A percentile compares a stretch with the other conserved stretches of the same genome.
phyloP scores from a whole-genome alignment of 352 stramenopile species.

The Globisporangium canariense region DNA sequence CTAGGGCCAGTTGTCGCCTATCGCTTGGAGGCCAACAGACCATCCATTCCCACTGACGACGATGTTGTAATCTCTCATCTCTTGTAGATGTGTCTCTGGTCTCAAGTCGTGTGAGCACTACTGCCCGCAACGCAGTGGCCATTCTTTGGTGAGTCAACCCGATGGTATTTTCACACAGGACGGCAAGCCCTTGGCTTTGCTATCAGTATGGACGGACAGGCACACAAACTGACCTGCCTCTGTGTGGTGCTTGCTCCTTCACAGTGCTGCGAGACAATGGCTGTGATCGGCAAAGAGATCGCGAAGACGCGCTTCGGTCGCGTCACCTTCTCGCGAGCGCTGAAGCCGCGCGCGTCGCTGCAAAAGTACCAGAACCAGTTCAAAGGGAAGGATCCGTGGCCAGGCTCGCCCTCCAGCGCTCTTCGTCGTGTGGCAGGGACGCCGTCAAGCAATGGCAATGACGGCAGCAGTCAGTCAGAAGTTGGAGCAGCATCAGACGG shows the following conservation, averaged over 20 bases:
- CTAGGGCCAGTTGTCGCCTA: neutral
- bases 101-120: conserved; percentile 48
- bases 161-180: neutral
- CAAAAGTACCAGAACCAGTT: conserved; percentile 69
- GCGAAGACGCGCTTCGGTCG: conserved; percentile 58
- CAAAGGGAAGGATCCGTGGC: conserved; percentile 54
- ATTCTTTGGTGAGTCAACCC: conserved; percentile 50
- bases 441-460: neutral
- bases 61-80: neutral
- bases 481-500: neutral
- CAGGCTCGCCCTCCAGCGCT: conserved; percentile 38
- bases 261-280: conserved; percentile 72
- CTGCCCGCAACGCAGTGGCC: conserved; percentile 59
- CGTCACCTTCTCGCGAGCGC: conserved; percentile 56
- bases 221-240: neutral
- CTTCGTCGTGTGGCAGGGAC: neutral
- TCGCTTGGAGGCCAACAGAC: neutral
- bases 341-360: conserved; percentile 61
- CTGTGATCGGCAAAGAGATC: conserved; percentile 48
- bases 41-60: neutral
- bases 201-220: neutral
- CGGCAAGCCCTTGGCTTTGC: neutral
- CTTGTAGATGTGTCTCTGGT: conserved; percentile 47
- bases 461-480: neutral
- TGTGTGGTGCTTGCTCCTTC: neutral